These are phyloP conservation scores for Echria macrotheca DNA, from an alignment of 495 filamentous ascomycete species.

Conservation along the genomic window DNA sequence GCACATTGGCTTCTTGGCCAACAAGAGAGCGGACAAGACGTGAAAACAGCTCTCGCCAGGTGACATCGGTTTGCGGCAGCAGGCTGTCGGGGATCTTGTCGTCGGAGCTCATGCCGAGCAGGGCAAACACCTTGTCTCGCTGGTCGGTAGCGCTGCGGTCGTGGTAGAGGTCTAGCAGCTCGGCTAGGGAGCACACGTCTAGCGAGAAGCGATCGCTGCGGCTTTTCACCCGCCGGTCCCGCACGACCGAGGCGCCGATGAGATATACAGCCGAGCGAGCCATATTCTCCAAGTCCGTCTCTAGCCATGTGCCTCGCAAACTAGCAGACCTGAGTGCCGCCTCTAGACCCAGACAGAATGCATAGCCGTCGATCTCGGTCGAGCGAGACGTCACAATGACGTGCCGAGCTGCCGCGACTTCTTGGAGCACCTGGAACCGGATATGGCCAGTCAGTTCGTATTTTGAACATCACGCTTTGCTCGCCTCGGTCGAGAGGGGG, in stretches of 20 bases:
- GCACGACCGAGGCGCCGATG: not conserved
- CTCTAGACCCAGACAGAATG: not conserved
- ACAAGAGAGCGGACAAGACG: no score
- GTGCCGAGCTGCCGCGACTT: constrained; percentile 7
- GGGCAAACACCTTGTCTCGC: not conserved
- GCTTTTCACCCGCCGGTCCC: not conserved
- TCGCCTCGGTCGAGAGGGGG: no score
- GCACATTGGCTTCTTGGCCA: no score
- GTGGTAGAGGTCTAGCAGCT: not conserved
- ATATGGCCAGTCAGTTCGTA: not conserved
- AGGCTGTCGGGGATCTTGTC: no score
- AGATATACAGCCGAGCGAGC: not conserved
- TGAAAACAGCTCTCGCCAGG: no score
- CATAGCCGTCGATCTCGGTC: constrained; percentile 2
- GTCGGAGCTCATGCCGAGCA: not conserved
- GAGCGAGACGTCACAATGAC: not conserved
- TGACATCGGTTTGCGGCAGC: no score
- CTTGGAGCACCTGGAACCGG: constrained; percentile 1
- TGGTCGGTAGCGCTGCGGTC: not conserved
- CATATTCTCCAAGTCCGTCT: not conserved
- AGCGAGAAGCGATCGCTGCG: not conserved
- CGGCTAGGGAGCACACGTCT: not conserved
- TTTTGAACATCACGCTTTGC: not conserved
- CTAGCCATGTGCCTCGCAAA: not conserved
- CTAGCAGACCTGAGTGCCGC: not conserved